Evolutionary conservation across 2,329 filamentous ascomycete genomes (phyloP), one percentile per base, ranked within the genome.

Genomic region (Emergomyces orientalis): DNA sequence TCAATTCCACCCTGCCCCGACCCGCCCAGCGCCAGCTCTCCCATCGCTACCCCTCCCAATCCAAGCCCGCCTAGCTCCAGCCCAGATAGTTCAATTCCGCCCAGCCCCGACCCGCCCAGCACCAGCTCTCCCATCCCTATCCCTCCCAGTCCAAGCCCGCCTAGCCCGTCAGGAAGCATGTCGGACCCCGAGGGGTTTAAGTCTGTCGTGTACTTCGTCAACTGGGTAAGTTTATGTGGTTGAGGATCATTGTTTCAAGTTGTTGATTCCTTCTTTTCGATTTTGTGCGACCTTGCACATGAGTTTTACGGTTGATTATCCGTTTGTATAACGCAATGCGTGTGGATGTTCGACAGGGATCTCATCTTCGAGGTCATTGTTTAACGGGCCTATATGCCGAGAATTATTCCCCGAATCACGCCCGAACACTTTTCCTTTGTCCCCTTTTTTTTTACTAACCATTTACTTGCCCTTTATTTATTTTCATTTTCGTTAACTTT

Each of bases 121-220:
- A 34, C 54, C 13, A 27, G 5, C 14, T n/a, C 34, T 19, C n/a
- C 54, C 6, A 14, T 3, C 11, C 34, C 54, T 3, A n/a, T 3
- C 9, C 45, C n/a, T 5, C 43, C 55, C 34, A 30, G 34, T 3
- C n/a, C n/a, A n/a, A n/a, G n/a, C n/a, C n/a, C n/a, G n/a, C 45
- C 45, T 9, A 25, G n/a, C 32, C 54, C 54, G 14, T 13, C 56
- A 45, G 37, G 37, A 25, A 57, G 60, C 6, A 59, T 59, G 59
- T 51, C 47, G 6, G 45, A 62, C 32, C 43, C 57, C 6, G 67
- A 64, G 2, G 67, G 66, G 4, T 68, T 63, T 22, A 68, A 61
- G 67, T 72, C 74, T 1, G 74, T 79, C 55, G 75, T 71, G 22
- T 79, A 78, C 63, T 78, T 74, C 65, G 76, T 78, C 54, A 78